Percentiles rank a stretch among this genome's conserved stretches.
These are phyloP conservation scores for Pulveroboletus sp. DNA, from an alignment of 768 basidiomycete genomes.

Conservation along the genomic window DNA sequence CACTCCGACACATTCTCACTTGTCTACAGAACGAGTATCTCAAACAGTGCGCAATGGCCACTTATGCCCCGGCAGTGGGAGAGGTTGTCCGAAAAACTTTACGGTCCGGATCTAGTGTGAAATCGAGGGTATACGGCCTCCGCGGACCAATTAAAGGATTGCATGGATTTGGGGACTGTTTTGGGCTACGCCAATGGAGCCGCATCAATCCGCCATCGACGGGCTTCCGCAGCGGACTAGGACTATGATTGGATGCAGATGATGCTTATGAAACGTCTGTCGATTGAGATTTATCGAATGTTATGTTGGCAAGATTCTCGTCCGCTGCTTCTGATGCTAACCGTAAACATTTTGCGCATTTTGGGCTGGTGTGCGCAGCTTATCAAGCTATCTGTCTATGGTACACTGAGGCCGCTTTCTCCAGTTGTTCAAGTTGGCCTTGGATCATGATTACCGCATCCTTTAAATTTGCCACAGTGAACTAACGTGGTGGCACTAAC, in stretches of 20 bases:
- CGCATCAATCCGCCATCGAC: slow-evolving; percentile 20
- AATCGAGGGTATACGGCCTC: slow-evolving; percentile 11
- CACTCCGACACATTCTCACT: background rate
- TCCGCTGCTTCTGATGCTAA: slow-evolving; percentile 6
- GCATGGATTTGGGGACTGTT: slow-evolving; percentile 17
- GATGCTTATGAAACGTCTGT: slow-evolving; percentile 20
- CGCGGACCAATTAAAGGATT: slow-evolving; percentile 22
- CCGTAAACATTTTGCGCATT: slow-evolving; percentile 7
- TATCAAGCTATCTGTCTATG: slow-evolving; percentile 12
- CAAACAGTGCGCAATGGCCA: background rate
- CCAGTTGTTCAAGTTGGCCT: background rate
- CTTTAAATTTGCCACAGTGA: slow-evolving; percentile 10
- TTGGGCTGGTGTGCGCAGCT: slow-evolving; percentile 17
- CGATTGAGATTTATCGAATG: slow-evolving; percentile 12
- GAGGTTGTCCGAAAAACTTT: slow-evolving; percentile 3
- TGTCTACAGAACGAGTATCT: background rate
- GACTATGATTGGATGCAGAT: slow-evolving; percentile 13
- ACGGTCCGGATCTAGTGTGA: slow-evolving; percentile 3
- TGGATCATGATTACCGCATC: slow-evolving; percentile 26
- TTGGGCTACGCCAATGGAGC: slow-evolving; percentile 10
- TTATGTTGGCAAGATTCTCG: slow-evolving; percentile 10
- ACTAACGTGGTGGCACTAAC: slow-evolving; percentile 13
- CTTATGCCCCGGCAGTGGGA: slow-evolving; percentile 7
- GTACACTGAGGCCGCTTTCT: background rate
- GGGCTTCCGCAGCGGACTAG: slow-evolving; percentile 18